Evolutionary conservation across 2,329 filamentous ascomycete genomes (phyloP).

Genomic region (Fusarium lyarnte): DNA sequence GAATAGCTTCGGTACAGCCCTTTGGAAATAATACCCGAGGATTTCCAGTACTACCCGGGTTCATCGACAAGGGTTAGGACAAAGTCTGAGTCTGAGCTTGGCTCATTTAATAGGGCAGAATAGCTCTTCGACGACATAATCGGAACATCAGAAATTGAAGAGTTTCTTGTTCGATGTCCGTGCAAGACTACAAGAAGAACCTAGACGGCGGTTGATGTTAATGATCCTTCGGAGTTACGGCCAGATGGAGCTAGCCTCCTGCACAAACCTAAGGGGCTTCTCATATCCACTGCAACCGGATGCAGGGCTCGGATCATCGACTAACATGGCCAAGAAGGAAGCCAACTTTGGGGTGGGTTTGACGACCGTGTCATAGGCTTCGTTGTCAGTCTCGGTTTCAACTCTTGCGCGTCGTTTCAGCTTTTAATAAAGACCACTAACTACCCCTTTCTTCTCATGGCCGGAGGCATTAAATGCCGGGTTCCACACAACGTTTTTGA

Average conservation of each 20-base stretch:
- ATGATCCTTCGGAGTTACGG: slow-evolving; percentile 33
- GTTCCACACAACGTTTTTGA: not conserved
- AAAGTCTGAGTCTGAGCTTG: not conserved
- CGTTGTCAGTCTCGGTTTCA: slow-evolving; percentile 14
- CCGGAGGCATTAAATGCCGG: not conserved
- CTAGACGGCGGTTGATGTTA: slow-evolving; percentile 12
- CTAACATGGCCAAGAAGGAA: slow-evolving; percentile 13
- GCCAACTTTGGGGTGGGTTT: not conserved
- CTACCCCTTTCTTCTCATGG: not conserved
- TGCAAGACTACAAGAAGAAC: not conserved
- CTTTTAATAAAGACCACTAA: not conserved
- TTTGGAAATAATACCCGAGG: not conserved
- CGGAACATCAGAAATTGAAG: not conserved
- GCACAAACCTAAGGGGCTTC: slow-evolving; percentile 3
- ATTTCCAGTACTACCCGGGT: not conserved
- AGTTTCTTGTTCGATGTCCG: slow-evolving; percentile 5
- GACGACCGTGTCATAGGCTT: slow-evolving; percentile 12
- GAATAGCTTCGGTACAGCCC: slow-evolving; percentile 9
- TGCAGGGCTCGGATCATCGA: slow-evolving; percentile 28
- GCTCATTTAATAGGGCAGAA: not conserved
- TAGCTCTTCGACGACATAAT: not conserved
- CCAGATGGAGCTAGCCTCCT: slow-evolving; percentile 35
- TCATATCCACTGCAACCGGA: slow-evolving; percentile 16
- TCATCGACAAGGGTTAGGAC: not conserved
- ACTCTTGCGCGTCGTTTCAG: slow-evolving; percentile 21